Conservation (phyloP, 768 basidiomycete species). For the Rhizopogon roseolus region DNA sequence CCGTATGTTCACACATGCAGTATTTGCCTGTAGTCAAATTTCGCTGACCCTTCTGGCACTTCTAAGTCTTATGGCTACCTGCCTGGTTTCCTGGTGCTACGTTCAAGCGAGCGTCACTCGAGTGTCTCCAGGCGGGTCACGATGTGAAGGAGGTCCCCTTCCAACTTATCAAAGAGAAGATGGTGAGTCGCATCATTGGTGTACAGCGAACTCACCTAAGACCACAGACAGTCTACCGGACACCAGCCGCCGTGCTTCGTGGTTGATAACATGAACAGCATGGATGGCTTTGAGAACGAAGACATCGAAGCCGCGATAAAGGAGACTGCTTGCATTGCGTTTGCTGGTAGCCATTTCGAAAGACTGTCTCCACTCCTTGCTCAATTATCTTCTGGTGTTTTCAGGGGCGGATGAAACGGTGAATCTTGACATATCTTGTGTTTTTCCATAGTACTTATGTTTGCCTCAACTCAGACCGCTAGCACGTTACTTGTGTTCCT, state of each 20-base stretch:
- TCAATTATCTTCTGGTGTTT: conserved; percentile 3
- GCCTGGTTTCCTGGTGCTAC: conserved; percentile 19
- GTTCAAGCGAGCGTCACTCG: not conserved
- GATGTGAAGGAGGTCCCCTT: conserved; percentile 25
- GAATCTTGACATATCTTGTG: not conserved
- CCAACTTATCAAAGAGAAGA: conserved; percentile 18
- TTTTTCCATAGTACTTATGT: not conserved
- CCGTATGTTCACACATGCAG: conserved; percentile 9
- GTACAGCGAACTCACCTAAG: not conserved
- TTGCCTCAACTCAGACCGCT: conserved; percentile 18
- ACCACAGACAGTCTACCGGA: conserved; percentile 9
- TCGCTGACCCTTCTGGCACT: not conserved
- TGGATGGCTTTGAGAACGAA: conserved; percentile 13
- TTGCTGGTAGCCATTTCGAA: conserved; percentile 16
- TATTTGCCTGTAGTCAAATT: not conserved
- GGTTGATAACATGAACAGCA: conserved; percentile 20
- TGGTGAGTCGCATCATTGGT: conserved; percentile 6
- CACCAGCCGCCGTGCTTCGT: conserved; percentile 20
- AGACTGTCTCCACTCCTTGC: not conserved
- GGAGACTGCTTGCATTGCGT: conserved; percentile 24
- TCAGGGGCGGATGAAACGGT: conserved; percentile 25
- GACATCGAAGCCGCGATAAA: conserved; percentile 20
- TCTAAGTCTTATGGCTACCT: conserved; percentile 18
- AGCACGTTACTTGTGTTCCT: conserved; percentile 25
- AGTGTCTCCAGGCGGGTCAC: conserved; percentile 3